These are phyloP conservation scores for Chrysoporthe austroafricana DNA, from an alignment of 2,329 filamentous ascomycete species.

Conservation along the genomic window DNA sequence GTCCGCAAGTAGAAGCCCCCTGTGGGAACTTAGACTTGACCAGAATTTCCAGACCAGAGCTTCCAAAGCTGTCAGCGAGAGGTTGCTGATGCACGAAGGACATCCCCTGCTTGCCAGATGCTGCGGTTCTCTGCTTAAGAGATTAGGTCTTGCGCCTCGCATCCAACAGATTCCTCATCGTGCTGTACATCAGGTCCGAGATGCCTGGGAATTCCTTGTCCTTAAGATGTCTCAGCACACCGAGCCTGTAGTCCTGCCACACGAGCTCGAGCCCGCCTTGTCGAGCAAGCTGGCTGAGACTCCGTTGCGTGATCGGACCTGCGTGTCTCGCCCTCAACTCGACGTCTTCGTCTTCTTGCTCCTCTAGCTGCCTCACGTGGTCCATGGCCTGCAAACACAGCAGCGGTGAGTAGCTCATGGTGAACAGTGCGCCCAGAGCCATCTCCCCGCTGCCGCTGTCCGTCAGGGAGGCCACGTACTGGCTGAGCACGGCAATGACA, in stretches of 20 bases:
- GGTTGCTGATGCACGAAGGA: no score
- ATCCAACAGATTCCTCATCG: slow-evolving; percentile 74
- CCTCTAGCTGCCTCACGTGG: slow-evolving; percentile 61
- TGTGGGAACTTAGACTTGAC: not conserved
- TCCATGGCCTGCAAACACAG: slow-evolving; percentile 60
- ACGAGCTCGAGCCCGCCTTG: slow-evolving; percentile 67
- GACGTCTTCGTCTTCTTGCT: slow-evolving; percentile 49
- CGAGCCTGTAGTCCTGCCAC: slow-evolving; percentile 76
- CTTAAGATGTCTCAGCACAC: slow-evolving; percentile 72
- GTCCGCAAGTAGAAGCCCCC: not conserved
- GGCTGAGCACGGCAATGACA: slow-evolving; percentile 49
- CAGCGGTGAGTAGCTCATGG: slow-evolving; percentile 61
- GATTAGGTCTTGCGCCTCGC: slow-evolving; percentile 38
- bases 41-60: not conserved
- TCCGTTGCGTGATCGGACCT: slow-evolving; percentile 72
- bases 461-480: slow-evolving; percentile 55
- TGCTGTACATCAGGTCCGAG: slow-evolving; percentile 75
- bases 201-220: slow-evolving; percentile 67
- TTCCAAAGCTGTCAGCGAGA: no score
- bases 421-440: slow-evolving; percentile 55
- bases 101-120: no score
- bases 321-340: slow-evolving; percentile 57
- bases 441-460: slow-evolving; percentile 40
- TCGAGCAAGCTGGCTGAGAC: slow-evolving; percentile 63
- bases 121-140: no score